Conservation (phyloP, 1,284 basidiomycete species). For the Hortiboletus rubellus region DNA sequence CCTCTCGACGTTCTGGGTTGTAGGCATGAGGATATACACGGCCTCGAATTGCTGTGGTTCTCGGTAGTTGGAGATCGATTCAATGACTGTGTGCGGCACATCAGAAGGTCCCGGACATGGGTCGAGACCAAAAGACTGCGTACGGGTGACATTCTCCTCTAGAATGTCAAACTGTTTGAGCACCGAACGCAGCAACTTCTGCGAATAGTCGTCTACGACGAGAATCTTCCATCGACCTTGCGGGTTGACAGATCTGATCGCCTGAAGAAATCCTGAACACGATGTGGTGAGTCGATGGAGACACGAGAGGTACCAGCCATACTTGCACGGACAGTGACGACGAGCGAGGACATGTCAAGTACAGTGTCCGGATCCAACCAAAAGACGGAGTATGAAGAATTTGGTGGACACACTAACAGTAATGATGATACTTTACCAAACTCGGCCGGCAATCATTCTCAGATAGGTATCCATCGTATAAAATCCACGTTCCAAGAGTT, state of each 20-base stretch:
- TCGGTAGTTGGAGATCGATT: slow-evolving; percentile 71
- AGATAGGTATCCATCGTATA: not conserved
- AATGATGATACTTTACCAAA: not conserved
- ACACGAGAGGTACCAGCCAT: slow-evolving; percentile 22
- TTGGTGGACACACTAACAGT: not conserved
- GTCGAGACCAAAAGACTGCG: slow-evolving; percentile 35
- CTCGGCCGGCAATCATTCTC: slow-evolving; percentile 13
- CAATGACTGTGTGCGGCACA: slow-evolving; percentile 57
- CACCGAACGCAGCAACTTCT: slow-evolving; percentile 81
- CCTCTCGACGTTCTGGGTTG: slow-evolving; percentile 89
- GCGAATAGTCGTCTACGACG: slow-evolving; percentile 91
- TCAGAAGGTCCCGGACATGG: slow-evolving; percentile 5
- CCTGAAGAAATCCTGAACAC: slow-evolving; percentile 70
- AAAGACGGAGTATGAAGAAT: not conserved
- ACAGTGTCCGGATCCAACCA: slow-evolving; percentile 8
- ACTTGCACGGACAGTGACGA: slow-evolving; percentile 56
- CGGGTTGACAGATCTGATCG: slow-evolving; percentile 79
- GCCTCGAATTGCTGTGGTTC: slow-evolving; percentile 86
- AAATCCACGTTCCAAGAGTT: not conserved
- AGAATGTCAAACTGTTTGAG: slow-evolving; percentile 93
- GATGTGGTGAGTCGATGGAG: slow-evolving; percentile 5
- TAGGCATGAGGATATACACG: slow-evolving; percentile 93
- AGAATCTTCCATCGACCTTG: slow-evolving; percentile 93
- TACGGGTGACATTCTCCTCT: slow-evolving; percentile 92
- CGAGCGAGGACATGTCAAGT: slow-evolving; percentile 53